A percentile compares a stretch with the other conserved stretches of the same genome.
These are phyloP conservation scores for Rhododendron ferrugineum DNA, from an alignment of 148 eudicot species.

Conservation along the genomic window DNA sequence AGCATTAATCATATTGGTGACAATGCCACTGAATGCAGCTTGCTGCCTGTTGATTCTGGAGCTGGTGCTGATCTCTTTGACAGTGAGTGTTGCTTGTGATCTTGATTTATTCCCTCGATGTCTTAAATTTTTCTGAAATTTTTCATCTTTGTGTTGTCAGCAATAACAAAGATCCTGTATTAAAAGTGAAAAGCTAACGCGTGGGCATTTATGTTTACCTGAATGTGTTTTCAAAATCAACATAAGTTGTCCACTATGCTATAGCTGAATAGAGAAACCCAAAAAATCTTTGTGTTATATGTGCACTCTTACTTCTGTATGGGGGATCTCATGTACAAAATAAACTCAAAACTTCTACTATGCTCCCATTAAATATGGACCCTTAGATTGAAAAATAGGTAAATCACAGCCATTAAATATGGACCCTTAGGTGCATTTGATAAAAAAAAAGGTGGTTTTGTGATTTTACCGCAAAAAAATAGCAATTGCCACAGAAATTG, in stretches of 20 bases:
- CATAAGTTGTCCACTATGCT: no score
- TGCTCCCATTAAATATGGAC: no score
- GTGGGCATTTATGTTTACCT: neutral
- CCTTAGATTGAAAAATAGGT: no score
- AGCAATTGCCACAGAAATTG: no score
- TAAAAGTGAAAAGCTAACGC: neutral
- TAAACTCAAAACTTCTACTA: no score
- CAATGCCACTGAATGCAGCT: slow-evolving; percentile 17
- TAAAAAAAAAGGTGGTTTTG: no score
- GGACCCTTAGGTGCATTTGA: no score
- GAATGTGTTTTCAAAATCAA: neutral
- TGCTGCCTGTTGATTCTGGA: slow-evolving; percentile 19
- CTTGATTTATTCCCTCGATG: neutral
- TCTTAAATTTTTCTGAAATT: neutral
- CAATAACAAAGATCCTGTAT: no score
- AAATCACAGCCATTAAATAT: no score
- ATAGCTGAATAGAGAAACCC: neutral
- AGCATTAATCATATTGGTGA: slow-evolving; percentile 22
- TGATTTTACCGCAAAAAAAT: no score
- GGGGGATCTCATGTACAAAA: no score
- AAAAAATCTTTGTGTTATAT: neutral
- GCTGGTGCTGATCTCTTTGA: slow-evolving; percentile 9
- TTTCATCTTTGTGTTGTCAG: neutral
- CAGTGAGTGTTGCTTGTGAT: slow-evolving; percentile 25
- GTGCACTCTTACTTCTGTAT: neutral